phyloP scores from a whole-genome alignment of 768 basidiomycete species.

The Steccherinum ochraceum region DNA sequence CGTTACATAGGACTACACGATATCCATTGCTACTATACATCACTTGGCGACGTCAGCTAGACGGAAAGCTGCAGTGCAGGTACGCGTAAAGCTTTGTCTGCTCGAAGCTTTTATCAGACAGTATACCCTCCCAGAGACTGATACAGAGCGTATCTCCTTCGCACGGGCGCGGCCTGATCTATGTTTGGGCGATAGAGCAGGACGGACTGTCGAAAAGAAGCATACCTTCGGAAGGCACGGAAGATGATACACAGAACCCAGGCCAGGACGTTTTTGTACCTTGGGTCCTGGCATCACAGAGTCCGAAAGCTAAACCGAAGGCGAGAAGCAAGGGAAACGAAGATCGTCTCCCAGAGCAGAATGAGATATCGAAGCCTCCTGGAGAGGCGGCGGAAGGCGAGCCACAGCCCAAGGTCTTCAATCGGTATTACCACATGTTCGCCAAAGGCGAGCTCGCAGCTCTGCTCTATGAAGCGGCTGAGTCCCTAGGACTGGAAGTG shows the following conservation, averaged over 20 bases:
- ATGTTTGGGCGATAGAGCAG: constrained; percentile 97
- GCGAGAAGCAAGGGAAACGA: constrained; percentile 12
- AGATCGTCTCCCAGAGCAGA: constrained; percentile 1
- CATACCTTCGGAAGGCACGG: constrained; percentile 35
- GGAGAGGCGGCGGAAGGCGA: neutral
- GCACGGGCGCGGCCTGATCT: constrained; percentile 80
- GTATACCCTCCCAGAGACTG: constrained; percentile 39
- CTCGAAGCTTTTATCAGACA: neutral
- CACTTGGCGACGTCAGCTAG: constrained; percentile 82
- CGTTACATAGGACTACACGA: constrained; percentile 75
- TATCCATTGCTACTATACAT: constrained; percentile 97
- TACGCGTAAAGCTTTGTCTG: constrained; percentile 22
- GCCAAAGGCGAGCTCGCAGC: constrained; percentile 65
- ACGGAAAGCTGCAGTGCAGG: constrained; percentile 69
- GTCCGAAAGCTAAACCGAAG: constrained; percentile 13
- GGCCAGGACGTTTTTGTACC: constrained; percentile 88
- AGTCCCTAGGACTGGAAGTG: constrained; percentile 47
- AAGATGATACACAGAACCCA: constrained; percentile 16
- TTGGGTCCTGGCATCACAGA: constrained; percentile 57
- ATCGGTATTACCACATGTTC: constrained; percentile 98
- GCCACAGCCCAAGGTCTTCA: constrained; percentile 44
- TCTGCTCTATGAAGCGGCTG: constrained; percentile 60
- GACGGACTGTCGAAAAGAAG: constrained; percentile 74
- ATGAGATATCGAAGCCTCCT: neutral
- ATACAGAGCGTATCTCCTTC: constrained; percentile 55